Evolutionary conservation across 108 stramenopile species (phyloP), one percentile per base, ranked within the genome.

Genomic region (Nitzschia inconspicua): DNA sequence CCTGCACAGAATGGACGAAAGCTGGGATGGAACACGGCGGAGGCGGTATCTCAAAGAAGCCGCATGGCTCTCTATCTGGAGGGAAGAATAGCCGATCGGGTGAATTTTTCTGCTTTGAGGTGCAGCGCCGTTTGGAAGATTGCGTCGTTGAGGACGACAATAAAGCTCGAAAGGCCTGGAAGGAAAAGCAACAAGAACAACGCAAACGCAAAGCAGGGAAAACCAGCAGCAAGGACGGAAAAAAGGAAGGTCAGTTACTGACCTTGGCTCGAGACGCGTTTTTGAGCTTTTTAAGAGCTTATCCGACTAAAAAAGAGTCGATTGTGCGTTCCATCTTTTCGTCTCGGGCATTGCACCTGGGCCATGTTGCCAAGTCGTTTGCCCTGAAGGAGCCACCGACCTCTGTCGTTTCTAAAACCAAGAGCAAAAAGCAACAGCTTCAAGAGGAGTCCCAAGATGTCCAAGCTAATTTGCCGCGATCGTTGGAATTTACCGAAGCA

Each of bases 361-460:
- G 93, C 11, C 93, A 94, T 60, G 75, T 94, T 30, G 93, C 93
- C 7, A 67, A 85, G 41, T 88, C 89, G 2, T 79, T 94, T 68
- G 93, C 87, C 11, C 63, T 94, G 59, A 83, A 80, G 63, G 93
- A 94, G 67, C 76, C 86, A 47, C 93, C 93, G 3, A 89, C 84
- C 43, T 72, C 75, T 43, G 50, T 88, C 26, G 64, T 66, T 1
- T 75, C 70, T 4, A 84, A 78, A 44, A 63, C 67, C 10, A 72
- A 63, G 28, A 54, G 53, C 53, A 54, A 54, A n/a, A 31, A 35
- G 37, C 27, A 54, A 54, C 55, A 43, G 29, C 37, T 19, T 13
- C 20, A 64, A 25, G 56, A 58, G 54, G 60, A 72, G 26, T 13
- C 19, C 11, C 30, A 55, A 22, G 63, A 63, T 30, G 60, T 60